Percentiles rank a stretch among this genome's conserved stretches.
These are phyloP conservation scores for Saitozyma sp. DNA, from an alignment of 768 basidiomycete genomes.

Conservation along the genomic window DNA sequence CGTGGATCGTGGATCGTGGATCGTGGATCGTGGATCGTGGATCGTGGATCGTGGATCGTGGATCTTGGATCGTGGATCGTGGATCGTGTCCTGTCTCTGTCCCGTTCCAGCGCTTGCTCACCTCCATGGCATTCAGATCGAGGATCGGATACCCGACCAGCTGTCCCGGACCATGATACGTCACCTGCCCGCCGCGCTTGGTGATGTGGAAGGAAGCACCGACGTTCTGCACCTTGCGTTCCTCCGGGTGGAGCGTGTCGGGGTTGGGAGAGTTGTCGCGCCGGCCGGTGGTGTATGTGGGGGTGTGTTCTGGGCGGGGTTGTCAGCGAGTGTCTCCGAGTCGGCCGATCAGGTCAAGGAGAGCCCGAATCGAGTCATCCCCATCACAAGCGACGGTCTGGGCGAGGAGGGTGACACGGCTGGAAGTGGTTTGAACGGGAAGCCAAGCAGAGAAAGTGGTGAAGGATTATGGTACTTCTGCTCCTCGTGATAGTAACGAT, in stretches of 20 bases:
- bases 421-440: too few relatives aligned
- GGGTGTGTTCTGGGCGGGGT: slow-evolving; percentile 67
- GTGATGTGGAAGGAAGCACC: slow-evolving; percentile 87
- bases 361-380: background rate
- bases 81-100: background rate
- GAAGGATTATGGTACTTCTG: too few relatives aligned
- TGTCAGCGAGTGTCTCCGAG: too few relatives aligned
- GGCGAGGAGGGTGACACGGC: too few relatives aligned
- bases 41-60: too few relatives aligned
- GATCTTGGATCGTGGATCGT: too few relatives aligned
- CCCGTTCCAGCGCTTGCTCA: slow-evolving; percentile 55
- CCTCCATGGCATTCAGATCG: slow-evolving; percentile 77
- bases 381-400: too few relatives aligned
- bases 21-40: too few relatives aligned
- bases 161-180: slow-evolving; percentile 97
- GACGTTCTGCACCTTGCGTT: slow-evolving; percentile 64
- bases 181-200: slow-evolving; percentile 85
- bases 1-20: too few relatives aligned
- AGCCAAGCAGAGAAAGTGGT: too few relatives aligned
- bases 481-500: too few relatives aligned
- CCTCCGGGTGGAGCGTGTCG: slow-evolving; percentile 63
- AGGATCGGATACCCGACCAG: slow-evolving; percentile 92
- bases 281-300: slow-evolving; percentile 93
- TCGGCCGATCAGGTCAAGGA: background rate
- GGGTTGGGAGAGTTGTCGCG: slow-evolving; percentile 60